Evolutionary conservation across 768 basidiomycete genomes (phyloP).

Genomic region (Tylopilus sp.): DNA sequence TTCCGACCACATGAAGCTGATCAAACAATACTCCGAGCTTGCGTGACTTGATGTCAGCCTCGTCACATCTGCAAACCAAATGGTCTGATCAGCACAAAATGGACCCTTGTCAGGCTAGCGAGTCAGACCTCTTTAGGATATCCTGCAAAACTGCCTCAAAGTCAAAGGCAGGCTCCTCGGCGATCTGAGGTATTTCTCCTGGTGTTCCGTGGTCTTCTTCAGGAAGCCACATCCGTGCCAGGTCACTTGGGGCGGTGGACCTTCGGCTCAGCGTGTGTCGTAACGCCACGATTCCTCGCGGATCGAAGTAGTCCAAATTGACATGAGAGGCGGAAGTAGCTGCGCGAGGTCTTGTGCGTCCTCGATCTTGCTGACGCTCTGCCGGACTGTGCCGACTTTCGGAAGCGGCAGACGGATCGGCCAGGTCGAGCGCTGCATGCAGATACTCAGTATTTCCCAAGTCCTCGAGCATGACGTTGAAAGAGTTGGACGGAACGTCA

Average conservation of each 20-base stretch:
- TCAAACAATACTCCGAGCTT: slow-evolving; percentile 62
- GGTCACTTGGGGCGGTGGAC: slow-evolving; percentile 10
- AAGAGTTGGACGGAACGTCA: neutral
- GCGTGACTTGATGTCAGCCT: slow-evolving; percentile 48
- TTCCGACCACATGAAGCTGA: slow-evolving; percentile 55
- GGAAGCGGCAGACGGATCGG: neutral
- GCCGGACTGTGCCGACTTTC: neutral
- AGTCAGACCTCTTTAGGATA: slow-evolving; percentile 21
- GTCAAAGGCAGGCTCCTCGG: slow-evolving; percentile 19
- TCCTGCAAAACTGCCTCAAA: slow-evolving; percentile 28
- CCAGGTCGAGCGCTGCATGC: slow-evolving; percentile 9
- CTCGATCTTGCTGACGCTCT: neutral
- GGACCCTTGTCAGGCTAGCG: neutral
- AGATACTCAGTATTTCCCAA: slow-evolving; percentile 15
- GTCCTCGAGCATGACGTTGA: slow-evolving; percentile 4
- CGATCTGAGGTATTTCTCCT: neutral
- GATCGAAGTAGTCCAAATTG: slow-evolving; percentile 52
- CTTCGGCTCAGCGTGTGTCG: slow-evolving; percentile 18
- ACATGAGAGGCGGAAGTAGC: slow-evolving; percentile 32
- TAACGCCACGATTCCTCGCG: slow-evolving; percentile 38
- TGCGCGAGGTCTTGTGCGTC: neutral
- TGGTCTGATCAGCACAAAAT: neutral
- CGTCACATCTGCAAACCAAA: slow-evolving; percentile 37
- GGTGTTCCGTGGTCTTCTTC: neutral
- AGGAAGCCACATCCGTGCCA: neutral